phyloP scores from a whole-genome alignment of 1,139 yeast genomes.

The Arxiozyma slooffiae region DNA sequence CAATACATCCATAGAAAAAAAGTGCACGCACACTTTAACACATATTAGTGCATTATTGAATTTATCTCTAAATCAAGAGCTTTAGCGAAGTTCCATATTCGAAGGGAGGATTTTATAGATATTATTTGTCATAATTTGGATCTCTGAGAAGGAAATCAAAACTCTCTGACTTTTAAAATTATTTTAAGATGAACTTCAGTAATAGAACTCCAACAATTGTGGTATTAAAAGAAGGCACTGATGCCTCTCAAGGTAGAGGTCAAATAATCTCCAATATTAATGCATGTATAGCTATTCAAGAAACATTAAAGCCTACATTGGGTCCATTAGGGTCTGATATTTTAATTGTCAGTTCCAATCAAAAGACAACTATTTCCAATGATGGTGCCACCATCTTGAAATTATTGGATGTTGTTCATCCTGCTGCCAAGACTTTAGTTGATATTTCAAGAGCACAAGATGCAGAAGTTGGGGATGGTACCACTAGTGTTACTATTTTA shows the following conservation, averaged over 20 bases:
- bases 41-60: neutral
- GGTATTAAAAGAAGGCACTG: conserved; percentile 95
- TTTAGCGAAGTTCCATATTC: neutral
- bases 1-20: neutral
- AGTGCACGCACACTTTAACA: neutral
- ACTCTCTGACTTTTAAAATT: neutral
- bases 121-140: neutral
- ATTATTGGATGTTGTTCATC: conserved; percentile 90
- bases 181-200: conserved; percentile 60
- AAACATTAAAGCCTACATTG: conserved; percentile 83
- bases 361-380: conserved; percentile 88
- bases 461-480: conserved; percentile 98
- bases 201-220: conserved; percentile 95
- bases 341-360: conserved; percentile 69
- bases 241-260: conserved; percentile 90
- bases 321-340: conserved; percentile 98
- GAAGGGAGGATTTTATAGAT: too few relatives aligned
- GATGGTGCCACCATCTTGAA: conserved; percentile 96
- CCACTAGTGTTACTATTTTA: conserved; percentile 86
- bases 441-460: conserved; percentile 95
- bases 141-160: neutral
- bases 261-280: conserved; percentile 90
- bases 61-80: neutral
- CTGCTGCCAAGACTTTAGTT: conserved; percentile 91
- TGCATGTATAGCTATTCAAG: conserved; percentile 95